A percentile compares a stretch with the other conserved stretches of the same genome.
Evolutionary conservation across 2,329 filamentous ascomycete species (phyloP).

Genomic region (Pezicula carpinea): DNA sequence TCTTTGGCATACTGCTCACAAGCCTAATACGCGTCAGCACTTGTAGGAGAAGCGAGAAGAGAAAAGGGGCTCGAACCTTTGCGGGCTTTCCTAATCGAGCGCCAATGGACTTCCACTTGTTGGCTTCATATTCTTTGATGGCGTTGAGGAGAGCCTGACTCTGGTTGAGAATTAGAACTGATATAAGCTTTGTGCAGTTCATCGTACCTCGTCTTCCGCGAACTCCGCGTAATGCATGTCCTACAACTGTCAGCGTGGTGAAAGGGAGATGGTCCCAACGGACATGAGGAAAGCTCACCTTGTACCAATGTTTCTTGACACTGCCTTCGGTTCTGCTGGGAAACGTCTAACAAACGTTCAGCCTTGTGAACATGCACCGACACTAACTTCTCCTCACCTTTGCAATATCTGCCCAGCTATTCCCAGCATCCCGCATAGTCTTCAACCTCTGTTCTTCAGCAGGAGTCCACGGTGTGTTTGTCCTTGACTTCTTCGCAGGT

Average conservation of each 20-base stretch:
- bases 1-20: constrained; percentile 96
- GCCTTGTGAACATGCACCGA: constrained; percentile 7
- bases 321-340: constrained; percentile 91
- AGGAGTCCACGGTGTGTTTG: constrained; percentile 98
- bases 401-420: constrained; percentile 96
- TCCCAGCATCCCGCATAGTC: constrained; percentile 87
- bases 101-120: constrained; percentile 97
- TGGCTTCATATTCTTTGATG: constrained; percentile 98
- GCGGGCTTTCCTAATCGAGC: constrained; percentile 96
- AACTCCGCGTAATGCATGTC: constrained; percentile 99
- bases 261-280: no score
- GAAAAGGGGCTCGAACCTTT: constrained; percentile 54
- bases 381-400: constrained; percentile 60
- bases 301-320: constrained; percentile 99
- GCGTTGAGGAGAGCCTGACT: constrained; percentile 70
- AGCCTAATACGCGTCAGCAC: constrained; percentile 45
- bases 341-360: constrained; percentile 61
- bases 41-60: constrained; percentile 6
- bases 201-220: constrained; percentile 83
- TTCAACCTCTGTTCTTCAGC: constrained; percentile 90
- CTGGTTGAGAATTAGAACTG: constrained; percentile 26
- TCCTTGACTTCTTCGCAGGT: constrained; percentile 84
- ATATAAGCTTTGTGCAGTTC: constrained; percentile 2
- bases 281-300: constrained; percentile 48
- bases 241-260: constrained; percentile 37